Conservation (phyloP, 2,329 filamentous ascomycete genomes). For the Apiospora marii region DNA sequence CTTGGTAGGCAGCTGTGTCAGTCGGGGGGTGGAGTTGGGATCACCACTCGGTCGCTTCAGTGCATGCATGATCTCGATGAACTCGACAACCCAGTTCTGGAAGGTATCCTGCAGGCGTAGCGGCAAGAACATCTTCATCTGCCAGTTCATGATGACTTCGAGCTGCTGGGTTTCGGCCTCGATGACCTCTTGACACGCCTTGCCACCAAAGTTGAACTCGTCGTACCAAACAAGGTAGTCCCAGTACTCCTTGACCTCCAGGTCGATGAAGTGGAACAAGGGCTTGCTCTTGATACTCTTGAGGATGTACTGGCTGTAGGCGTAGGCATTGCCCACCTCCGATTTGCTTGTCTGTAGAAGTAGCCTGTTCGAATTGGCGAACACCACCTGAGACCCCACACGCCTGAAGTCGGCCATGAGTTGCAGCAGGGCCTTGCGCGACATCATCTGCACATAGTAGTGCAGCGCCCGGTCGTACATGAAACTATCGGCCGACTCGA, state of each 20-base stretch:
- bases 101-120: conserved; percentile 82
- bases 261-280: conserved; percentile 94
- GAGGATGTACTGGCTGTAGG: conserved; percentile 96
- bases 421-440: conserved; percentile 94
- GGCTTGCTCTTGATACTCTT: conserved; percentile 97
- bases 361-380: conserved; percentile 87
- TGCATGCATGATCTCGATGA: conserved; percentile 91
- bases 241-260: conserved; percentile 99
- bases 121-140: conserved; percentile 90
- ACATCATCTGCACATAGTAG: conserved; percentile 99
- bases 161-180: conserved; percentile 77
- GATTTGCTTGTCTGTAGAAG: conserved; percentile 95
- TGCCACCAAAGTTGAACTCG: conserved; percentile 97
- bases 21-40: conserved; percentile 59
- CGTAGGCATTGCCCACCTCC: conserved; percentile 95
- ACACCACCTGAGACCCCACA: conserved; percentile 95
- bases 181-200: conserved; percentile 83
- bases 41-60: conserved; percentile 74
- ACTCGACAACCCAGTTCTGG: conserved; percentile 92
- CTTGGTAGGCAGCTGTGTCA: conserved; percentile 68
- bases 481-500: conserved; percentile 90
- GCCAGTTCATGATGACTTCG: conserved; percentile 98
- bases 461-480: conserved; percentile 94
- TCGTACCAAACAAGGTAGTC: conserved; percentile 99
- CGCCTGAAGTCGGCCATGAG: conserved; percentile 96